Evolutionary conservation across 2,329 filamentous ascomycete genomes (phyloP).

Genomic region (Chaetomium sp.): DNA sequence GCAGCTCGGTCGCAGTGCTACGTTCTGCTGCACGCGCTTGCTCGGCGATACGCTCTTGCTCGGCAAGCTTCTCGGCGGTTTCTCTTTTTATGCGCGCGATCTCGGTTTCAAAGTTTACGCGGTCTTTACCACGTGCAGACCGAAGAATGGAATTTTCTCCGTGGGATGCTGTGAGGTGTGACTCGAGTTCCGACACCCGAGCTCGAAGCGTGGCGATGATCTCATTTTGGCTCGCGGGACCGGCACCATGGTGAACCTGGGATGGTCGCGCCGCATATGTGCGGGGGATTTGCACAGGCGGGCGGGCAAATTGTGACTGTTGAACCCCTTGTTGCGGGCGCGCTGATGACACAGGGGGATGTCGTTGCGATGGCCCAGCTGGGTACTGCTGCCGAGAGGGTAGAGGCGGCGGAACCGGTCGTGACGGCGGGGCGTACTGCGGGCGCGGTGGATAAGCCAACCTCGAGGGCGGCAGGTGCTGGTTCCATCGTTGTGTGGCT

Average conservation of each 20-base stretch:
- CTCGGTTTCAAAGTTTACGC: slow-evolving; percentile 64
- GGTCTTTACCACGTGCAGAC: slow-evolving; percentile 64
- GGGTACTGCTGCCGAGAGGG: slow-evolving; percentile 19
- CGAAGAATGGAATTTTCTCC: slow-evolving; percentile 78
- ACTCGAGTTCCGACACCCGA: slow-evolving; percentile 55
- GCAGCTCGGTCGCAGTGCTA: slow-evolving; percentile 66
- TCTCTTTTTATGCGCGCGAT: slow-evolving; percentile 63
- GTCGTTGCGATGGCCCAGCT: slow-evolving; percentile 24
- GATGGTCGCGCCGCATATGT: slow-evolving; percentile 40
- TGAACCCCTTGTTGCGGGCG: slow-evolving; percentile 38
- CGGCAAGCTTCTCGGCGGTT: slow-evolving; percentile 64
- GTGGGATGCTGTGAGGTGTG: slow-evolving; percentile 62
- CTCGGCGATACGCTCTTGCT: slow-evolving; percentile 65
- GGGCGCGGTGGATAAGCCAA: slow-evolving; percentile 23
- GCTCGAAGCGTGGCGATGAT: slow-evolving; percentile 54
- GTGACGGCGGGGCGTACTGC: slow-evolving; percentile 24
- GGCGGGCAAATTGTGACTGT: slow-evolving; percentile 48
- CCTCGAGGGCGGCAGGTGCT: slow-evolving; percentile 27
- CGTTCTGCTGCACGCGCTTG: slow-evolving; percentile 66
- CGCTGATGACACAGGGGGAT: slow-evolving; percentile 23
- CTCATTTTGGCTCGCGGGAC: slow-evolving; percentile 39
- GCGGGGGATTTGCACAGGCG: slow-evolving; percentile 38
- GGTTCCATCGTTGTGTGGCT: slow-evolving; percentile 33
- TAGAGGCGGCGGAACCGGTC: slow-evolving; percentile 9
- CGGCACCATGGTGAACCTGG: slow-evolving; percentile 36